Evolutionary conservation across 169 alveolate species (phyloP), one percentile per base, ranked within the genome.

Genomic region (Eimeria maxima): DNA sequence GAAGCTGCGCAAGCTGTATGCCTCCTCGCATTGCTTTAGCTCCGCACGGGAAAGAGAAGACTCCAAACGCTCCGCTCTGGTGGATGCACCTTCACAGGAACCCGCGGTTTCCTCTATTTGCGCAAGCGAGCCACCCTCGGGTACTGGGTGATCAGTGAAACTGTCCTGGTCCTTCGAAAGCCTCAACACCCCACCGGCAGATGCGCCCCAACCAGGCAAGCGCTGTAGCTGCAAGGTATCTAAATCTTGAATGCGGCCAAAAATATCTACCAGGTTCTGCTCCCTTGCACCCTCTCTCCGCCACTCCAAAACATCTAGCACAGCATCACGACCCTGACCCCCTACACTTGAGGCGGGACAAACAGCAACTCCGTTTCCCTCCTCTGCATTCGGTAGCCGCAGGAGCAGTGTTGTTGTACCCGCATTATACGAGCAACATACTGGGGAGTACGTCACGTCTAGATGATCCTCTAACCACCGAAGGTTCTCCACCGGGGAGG

Each of bases 401-500:
- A 87, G 93, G 44, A 87, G 93, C 18, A 87, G 63, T n/a, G 93
- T 87, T 24, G 93, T 87, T 11, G 93, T 60, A 20, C 93, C 96
- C 10, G 96, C 93, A 81, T 93, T 93, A 63, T 80, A 65, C 69
- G 93, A 65, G 94, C 96, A 93, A 14, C 96, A 93, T 55, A 81
- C 87, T 2, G 96, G 81, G 16, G 96, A 93, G 80, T 93, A 93
- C 7, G 96, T 93, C 87, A 93, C 94, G 89, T 93, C 94, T 80
- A 93, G 63, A n/a, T 65, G 29, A 60, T 88, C 67, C 89, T 93
- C 96, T 69, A 93, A 50, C 84, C 96, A 93, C 71, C 94, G 93
- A 44, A 93, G 94, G 67, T 93, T 93, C 84, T 93, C 96, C 88
- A 67, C 94, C 5, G 94, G 96, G 88, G 96, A 83, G 78, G 93